Evolutionary conservation across 768 basidiomycete species (phyloP).

Genomic region (Rhodotorula graminis): DNA sequence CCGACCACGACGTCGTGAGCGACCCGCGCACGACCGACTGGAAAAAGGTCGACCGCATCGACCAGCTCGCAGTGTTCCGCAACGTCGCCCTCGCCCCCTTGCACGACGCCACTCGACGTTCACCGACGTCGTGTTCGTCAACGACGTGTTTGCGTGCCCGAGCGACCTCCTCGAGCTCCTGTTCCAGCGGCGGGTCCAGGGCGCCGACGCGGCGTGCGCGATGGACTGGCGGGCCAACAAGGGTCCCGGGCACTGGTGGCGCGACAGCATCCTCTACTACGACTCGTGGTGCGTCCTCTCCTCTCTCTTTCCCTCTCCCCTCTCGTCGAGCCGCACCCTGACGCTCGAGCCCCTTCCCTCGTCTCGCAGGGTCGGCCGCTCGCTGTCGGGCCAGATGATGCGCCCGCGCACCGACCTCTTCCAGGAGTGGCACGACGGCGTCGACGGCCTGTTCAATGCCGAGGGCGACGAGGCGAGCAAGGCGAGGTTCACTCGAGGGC

Average conservation of each 20-base stretch:
- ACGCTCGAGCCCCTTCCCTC: neutral
- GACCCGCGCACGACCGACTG: constrained; percentile 37
- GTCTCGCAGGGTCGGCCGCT: constrained; percentile 12
- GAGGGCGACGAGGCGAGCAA: constrained; percentile 30
- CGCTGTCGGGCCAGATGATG: constrained; percentile 20
- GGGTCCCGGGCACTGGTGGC: constrained; percentile 1
- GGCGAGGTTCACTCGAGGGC: neutral
- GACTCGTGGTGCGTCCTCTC: constrained; percentile 37
- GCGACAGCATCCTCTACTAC: constrained; percentile 24
- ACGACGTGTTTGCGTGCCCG: constrained; percentile 42
- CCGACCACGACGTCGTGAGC: constrained; percentile 39
- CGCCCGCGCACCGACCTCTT: constrained; percentile 33
- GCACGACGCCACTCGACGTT: neutral
- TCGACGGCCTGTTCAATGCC: constrained; percentile 36
- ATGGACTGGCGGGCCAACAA: constrained; percentile 42
- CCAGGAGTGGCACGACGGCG: constrained; percentile 36
- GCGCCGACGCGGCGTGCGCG: constrained; percentile 42
- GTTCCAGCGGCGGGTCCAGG: constrained; percentile 33
- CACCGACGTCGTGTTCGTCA: constrained; percentile 40
- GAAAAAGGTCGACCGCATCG: constrained; percentile 42
- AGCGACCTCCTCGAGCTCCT: constrained; percentile 38
- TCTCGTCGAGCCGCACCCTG: neutral
- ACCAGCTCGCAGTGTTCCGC: constrained; percentile 41
- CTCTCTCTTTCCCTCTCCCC: neutral
- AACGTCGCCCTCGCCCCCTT: constrained; percentile 43